phyloP scores from a whole-genome alignment of 1,284 basidiomycete species.

The Irpex lacteus region DNA sequence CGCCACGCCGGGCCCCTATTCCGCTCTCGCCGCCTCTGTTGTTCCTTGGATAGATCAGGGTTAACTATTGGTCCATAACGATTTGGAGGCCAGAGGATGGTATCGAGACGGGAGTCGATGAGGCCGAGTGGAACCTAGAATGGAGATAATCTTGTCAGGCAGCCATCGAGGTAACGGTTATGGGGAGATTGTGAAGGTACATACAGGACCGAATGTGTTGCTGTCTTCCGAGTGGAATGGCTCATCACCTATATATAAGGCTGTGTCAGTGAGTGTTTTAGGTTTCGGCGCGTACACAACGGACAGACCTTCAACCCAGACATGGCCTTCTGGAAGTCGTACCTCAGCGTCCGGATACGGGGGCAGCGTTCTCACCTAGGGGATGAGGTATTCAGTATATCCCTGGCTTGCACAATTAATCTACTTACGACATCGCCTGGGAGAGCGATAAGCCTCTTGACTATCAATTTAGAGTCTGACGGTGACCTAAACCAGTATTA shows the following conservation, averaged over 20 bases:
- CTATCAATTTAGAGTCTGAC: slow-evolving; percentile 45
- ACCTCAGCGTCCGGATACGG: slow-evolving; percentile 63
- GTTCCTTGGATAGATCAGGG: slow-evolving; percentile 18
- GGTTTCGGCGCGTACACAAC: slow-evolving; percentile 12
- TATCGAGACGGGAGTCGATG: slow-evolving; percentile 58
- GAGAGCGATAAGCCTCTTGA: slow-evolving; percentile 68
- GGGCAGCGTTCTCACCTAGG: slow-evolving; percentile 59
- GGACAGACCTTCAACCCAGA: slow-evolving; percentile 68
- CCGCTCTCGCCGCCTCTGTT: slow-evolving; percentile 17
- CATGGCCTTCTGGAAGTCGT: slow-evolving; percentile 55
- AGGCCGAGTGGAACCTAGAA: slow-evolving; percentile 58
- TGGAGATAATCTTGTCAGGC: background rate
- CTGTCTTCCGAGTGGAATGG: slow-evolving; percentile 68
- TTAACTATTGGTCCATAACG: slow-evolving; percentile 45
- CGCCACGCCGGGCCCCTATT: slow-evolving; percentile 40
- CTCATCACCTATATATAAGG: slow-evolving; percentile 49
- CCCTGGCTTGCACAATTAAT: background rate
- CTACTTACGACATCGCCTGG: slow-evolving; percentile 52
- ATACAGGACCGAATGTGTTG: slow-evolving; percentile 70
- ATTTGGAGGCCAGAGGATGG: slow-evolving; percentile 60
- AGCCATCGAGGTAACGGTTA: background rate
- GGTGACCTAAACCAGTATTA: slow-evolving; percentile 51
- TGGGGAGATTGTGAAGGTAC: slow-evolving; percentile 17
- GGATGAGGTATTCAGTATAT: background rate
- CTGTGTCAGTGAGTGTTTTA: background rate